Percentiles rank a stretch among this genome's conserved stretches.
Conservation (phyloP, 2,329 filamentous ascomycete species). For the Colletotrichum graminicola region DNA sequence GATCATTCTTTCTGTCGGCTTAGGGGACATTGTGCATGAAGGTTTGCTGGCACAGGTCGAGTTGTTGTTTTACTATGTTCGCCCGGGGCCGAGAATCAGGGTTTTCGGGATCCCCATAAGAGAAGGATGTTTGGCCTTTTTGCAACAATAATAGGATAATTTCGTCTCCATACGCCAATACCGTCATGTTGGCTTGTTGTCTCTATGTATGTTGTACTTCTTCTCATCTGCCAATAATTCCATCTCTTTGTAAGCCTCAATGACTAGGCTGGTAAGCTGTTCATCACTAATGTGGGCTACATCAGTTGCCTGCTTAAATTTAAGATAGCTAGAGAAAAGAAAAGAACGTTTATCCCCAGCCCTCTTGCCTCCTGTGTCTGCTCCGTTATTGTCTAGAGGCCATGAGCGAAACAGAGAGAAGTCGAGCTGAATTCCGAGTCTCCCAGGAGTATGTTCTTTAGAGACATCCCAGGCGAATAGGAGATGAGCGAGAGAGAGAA, state of each 20-base stretch:
- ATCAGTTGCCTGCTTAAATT: background rate
- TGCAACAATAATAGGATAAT: background rate
- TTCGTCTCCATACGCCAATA: background rate
- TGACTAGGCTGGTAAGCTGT: background rate
- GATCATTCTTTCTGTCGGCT: background rate
- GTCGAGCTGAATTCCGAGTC: background rate
- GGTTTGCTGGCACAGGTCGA: background rate
- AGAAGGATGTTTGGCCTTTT: background rate
- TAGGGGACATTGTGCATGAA: background rate
- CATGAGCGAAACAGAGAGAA: background rate
- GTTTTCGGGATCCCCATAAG: background rate
- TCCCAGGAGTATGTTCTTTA: background rate
- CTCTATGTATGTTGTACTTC: background rate
- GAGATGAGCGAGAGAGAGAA: background rate
- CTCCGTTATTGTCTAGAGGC: background rate
- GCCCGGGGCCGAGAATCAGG: background rate
- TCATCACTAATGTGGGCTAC: background rate
- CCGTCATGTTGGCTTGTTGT: background rate
- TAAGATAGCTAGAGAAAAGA: background rate
- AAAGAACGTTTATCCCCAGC: background rate
- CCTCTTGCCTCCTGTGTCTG: background rate
- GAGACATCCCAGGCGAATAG: background rate
- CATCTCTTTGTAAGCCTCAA: background rate
- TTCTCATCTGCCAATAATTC: background rate
- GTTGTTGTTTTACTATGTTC: background rate